A percentile compares a stretch with the other conserved stretches of the same genome.
Evolutionary conservation across 2,329 filamentous ascomycete genomes (phyloP).

Genomic region (Paraphaeosphaeria minitans): DNA sequence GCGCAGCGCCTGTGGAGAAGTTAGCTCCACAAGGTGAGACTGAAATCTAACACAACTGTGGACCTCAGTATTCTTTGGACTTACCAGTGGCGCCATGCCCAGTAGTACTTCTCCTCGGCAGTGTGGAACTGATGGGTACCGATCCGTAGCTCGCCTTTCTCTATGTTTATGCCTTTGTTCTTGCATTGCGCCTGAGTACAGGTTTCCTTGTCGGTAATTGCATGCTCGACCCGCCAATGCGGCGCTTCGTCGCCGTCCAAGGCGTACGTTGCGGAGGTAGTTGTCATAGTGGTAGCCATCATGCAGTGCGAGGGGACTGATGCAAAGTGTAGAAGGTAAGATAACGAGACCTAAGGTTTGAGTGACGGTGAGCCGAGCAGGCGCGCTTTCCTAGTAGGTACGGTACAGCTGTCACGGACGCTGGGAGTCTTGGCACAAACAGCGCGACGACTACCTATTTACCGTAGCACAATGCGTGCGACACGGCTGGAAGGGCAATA

Average conservation of each 20-base stretch:
- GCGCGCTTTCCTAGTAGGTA: neutral
- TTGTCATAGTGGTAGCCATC: neutral
- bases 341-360: neutral
- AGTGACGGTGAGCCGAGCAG: neutral
- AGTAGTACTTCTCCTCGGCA: constrained; percentile 62
- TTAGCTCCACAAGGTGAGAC: neutral
- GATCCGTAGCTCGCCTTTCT: constrained; percentile 77
- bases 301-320: neutral
- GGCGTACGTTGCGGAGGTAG: neutral
- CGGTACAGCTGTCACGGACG: neutral
- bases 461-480: neutral
- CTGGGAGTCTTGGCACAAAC: neutral
- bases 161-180: constrained; percentile 61
- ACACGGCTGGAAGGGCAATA: neutral
- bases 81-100: constrained; percentile 85
- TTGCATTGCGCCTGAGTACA: constrained; percentile 78
- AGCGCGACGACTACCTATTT: neutral
- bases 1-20: constrained; percentile 74
- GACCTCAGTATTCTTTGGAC: constrained; percentile 25
- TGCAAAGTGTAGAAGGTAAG: too few relatives aligned
- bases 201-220: constrained; percentile 68
- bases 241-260: constrained; percentile 10
- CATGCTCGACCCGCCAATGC: constrained; percentile 58
- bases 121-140: constrained; percentile 67
- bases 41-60: too few relatives aligned